phyloP scores from a whole-genome alignment of 2,329 filamentous ascomycete genomes.

The Fusarium zealandicum region DNA sequence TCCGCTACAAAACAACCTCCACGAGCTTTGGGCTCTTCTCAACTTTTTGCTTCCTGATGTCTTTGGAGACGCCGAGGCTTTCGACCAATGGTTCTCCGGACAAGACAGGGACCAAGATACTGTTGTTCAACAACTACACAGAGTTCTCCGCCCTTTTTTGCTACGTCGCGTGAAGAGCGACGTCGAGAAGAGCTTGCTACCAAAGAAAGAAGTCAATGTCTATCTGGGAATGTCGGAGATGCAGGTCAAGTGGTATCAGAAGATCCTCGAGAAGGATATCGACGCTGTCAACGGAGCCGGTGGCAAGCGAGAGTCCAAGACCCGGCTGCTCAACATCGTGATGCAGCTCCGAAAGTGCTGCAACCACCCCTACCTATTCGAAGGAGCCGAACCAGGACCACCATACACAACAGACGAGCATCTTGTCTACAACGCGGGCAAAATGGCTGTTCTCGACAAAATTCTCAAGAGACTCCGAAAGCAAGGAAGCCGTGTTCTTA shows the following conservation, averaged over 20 bases:
- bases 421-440: conserved; percentile 89
- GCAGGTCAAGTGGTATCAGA: conserved; percentile 99
- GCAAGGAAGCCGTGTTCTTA: conserved; percentile 93
- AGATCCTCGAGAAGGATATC: conserved; percentile 98
- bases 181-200: conserved; percentile 95
- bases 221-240: conserved; percentile 99
- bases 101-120: conserved; percentile 92
- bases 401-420: conserved; percentile 99
- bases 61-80: conserved; percentile 94
- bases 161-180: conserved; percentile 96
- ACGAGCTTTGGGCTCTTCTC: conserved; percentile 95
- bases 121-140: conserved; percentile 94
- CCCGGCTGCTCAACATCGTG: conserved; percentile 94
- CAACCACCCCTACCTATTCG: conserved; percentile 97
- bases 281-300: conserved; percentile 97
- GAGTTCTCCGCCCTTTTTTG: conserved; percentile 90
- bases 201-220: conserved; percentile 96
- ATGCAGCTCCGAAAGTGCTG: conserved; percentile 99
- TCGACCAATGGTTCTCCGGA: conserved; percentile 96
- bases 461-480: conserved; percentile 82
- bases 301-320: conserved; percentile 97
- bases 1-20: conserved; percentile 95
- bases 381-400: conserved; percentile 94
- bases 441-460: conserved; percentile 97
- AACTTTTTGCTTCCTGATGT: conserved; percentile 99